Conservation (phyloP, 1,284 basidiomycete genomes). For the Pterulicium gracile region DNA sequence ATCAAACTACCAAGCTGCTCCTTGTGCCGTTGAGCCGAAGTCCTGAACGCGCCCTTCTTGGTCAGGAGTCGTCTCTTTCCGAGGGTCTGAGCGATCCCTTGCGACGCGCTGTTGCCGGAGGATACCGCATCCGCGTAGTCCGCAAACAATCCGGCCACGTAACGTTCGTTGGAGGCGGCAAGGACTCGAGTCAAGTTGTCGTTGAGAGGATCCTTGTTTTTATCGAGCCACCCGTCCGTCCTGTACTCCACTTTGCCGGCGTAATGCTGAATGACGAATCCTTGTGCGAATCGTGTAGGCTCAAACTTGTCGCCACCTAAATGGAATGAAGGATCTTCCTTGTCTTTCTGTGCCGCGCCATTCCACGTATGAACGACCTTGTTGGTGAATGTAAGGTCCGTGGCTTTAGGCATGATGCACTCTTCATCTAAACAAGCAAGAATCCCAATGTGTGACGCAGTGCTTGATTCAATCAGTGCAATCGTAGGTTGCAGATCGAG, state of each 20-base stretch:
- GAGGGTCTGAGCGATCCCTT: constrained; percentile 29
- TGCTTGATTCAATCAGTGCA: constrained; percentile 87
- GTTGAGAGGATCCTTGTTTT: constrained; percentile 99
- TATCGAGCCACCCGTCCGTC: constrained; percentile 96
- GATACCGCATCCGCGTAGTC: constrained; percentile 58
- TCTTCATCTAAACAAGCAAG: constrained; percentile 95
- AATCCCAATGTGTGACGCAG: constrained; percentile 71
- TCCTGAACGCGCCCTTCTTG: constrained; percentile 96
- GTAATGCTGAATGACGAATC: constrained; percentile 95
- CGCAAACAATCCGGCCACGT: constrained; percentile 76
- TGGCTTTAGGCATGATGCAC: constrained; percentile 99
- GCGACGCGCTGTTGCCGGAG: constrained; percentile 14
- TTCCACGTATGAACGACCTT: constrained; percentile 78
- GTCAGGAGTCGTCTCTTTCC: constrained; percentile 70
- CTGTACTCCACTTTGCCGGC: constrained; percentile 96
- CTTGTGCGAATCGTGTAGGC: constrained; percentile 83
- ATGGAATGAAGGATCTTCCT: constrained; percentile 38
- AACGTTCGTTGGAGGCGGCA: constrained; percentile 74
- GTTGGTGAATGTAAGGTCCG: constrained; percentile 90
- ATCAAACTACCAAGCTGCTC: constrained; percentile 93
- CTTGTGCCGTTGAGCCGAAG: constrained; percentile 92
- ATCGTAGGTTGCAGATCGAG: constrained; percentile 97
- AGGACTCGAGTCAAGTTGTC: constrained; percentile 92
- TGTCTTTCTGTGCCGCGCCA: constrained; percentile 31
- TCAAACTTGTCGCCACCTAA: constrained; percentile 79